Conservation (phyloP, 2,329 filamentous ascomycete genomes). For the Massarina eburnea region DNA sequence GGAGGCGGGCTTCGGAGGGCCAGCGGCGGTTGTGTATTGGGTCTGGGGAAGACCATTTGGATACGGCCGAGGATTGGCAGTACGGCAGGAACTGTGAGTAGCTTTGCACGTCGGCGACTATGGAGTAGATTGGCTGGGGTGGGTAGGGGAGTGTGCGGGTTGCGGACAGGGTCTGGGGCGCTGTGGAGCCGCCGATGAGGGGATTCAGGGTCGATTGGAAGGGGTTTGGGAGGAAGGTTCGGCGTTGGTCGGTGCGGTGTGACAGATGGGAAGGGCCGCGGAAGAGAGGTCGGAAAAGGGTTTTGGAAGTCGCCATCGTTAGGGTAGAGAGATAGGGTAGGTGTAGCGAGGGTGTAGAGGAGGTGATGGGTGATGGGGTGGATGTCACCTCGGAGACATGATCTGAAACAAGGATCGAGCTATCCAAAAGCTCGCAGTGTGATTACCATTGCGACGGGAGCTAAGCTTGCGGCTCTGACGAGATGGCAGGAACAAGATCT, state of each 20-base stretch:
- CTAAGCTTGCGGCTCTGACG: conserved; percentile 28
- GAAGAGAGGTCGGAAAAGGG: conserved; percentile 48
- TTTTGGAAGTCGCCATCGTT: conserved; percentile 27
- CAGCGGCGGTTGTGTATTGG: conserved; percentile 52
- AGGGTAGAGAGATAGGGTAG: neutral
- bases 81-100: conserved; percentile 92
- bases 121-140: conserved; percentile 69
- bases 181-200: conserved; percentile 31
- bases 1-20: conserved; percentile 76
- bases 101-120: conserved; percentile 81
- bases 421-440: neutral
- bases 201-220: conserved; percentile 47
- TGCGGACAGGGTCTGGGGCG: conserved; percentile 68
- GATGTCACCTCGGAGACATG: conserved; percentile 21
- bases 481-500: conserved; percentile 25
- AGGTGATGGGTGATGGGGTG: neutral
- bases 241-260: conserved; percentile 25
- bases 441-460: conserved; percentile 11
- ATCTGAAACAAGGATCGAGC: conserved; percentile 2
- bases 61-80: conserved; percentile 77
- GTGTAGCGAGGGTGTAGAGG: neutral
- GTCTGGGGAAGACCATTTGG: conserved; percentile 65
- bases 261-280: conserved; percentile 12
- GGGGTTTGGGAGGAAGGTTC: conserved; percentile 49
- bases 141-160: conserved; percentile 76